Conservation (phyloP, 192 early-diverging fungal species). For the Lobulomyces angularis region DNA sequence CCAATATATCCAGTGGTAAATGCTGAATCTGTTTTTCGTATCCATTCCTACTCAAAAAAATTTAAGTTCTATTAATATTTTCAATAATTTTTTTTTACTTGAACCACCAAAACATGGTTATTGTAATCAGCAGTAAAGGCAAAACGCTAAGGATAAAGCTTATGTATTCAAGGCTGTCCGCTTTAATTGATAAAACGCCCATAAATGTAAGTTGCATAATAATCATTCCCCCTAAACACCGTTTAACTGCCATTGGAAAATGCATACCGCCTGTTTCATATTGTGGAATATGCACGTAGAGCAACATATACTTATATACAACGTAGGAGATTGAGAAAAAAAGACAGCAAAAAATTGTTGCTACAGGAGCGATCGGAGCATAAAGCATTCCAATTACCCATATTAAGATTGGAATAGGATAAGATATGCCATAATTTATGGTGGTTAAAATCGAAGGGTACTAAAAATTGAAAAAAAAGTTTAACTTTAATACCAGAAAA, state of each 20-base stretch:
- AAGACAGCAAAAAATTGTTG: slow-evolving; percentile 32
- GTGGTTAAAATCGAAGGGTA: slow-evolving; percentile 32
- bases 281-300: slow-evolving; percentile 38
- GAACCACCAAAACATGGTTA: slow-evolving; percentile 27
- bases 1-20: slow-evolving; percentile 30
- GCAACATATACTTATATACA: slow-evolving; percentile 37
- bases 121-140: slow-evolving; percentile 26
- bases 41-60: too few species aligned
- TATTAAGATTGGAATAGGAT: slow-evolving; percentile 32
- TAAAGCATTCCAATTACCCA: slow-evolving; percentile 38
- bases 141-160: slow-evolving; percentile 25
- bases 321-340: slow-evolving; percentile 35
- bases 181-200: slow-evolving; percentile 35
- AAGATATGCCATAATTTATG: slow-evolving; percentile 39
- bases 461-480: too few species aligned
- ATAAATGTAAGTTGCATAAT: slow-evolving; percentile 44
- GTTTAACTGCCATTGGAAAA: slow-evolving; percentile 28
- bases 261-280: slow-evolving; percentile 36
- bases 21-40: slow-evolving; percentile 33
- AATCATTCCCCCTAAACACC: slow-evolving; percentile 29
- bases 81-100: too few species aligned
- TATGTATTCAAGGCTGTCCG: neutral
- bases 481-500: too few species aligned
- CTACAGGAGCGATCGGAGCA: slow-evolving; percentile 31
- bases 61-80: too few species aligned